Evolutionary conservation across 192 early-diverging fungal genomes (phyloP).

Genomic region (Podila verticillata): DNA sequence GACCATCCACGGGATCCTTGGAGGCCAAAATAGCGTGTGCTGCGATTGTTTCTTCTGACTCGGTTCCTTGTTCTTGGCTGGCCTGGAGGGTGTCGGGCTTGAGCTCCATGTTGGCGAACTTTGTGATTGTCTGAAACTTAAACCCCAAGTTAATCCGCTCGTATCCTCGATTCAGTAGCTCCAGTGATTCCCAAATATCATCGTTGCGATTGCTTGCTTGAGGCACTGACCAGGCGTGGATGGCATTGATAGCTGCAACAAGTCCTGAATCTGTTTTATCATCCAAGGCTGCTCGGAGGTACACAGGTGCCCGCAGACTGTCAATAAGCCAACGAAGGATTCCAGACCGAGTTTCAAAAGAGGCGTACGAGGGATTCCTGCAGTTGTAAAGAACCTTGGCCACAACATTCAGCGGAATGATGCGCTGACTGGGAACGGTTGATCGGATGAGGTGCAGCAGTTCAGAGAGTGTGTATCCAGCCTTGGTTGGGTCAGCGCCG

Average conservation of each 20-base stretch:
- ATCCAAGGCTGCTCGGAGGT: conserved; percentile 73
- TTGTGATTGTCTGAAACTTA: conserved; percentile 26
- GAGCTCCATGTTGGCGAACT: conserved; percentile 53
- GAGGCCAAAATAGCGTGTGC: conserved; percentile 58
- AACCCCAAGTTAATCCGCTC: conserved; percentile 33
- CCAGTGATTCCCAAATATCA: conserved; percentile 52
- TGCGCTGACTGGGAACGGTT: conserved; percentile 81
- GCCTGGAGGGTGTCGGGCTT: conserved; percentile 35
- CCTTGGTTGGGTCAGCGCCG: conserved; percentile 80
- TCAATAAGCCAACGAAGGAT: conserved; percentile 53
- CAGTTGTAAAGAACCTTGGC: conserved; percentile 66
- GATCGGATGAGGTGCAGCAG: conserved; percentile 84
- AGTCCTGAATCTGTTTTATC: conserved; percentile 70
- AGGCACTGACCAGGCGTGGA: conserved; percentile 55
- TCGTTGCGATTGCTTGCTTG: conserved; percentile 19
- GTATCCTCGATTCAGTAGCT: conserved; percentile 42
- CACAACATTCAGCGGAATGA: conserved; percentile 71
- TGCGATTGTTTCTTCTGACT: conserved; percentile 52
- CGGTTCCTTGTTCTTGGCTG: conserved; percentile 50
- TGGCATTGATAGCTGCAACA: conserved; percentile 56
- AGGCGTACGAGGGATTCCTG: conserved; percentile 34
- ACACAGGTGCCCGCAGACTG: conserved; percentile 54
- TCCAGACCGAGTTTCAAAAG: conserved; percentile 29
- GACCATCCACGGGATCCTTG: conserved; percentile 63
- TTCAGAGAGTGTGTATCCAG: conserved; percentile 90